These are phyloP conservation scores for Aciculoconidium aculeatum DNA, from an alignment of 805 yeast species.

Conservation along the genomic window DNA sequence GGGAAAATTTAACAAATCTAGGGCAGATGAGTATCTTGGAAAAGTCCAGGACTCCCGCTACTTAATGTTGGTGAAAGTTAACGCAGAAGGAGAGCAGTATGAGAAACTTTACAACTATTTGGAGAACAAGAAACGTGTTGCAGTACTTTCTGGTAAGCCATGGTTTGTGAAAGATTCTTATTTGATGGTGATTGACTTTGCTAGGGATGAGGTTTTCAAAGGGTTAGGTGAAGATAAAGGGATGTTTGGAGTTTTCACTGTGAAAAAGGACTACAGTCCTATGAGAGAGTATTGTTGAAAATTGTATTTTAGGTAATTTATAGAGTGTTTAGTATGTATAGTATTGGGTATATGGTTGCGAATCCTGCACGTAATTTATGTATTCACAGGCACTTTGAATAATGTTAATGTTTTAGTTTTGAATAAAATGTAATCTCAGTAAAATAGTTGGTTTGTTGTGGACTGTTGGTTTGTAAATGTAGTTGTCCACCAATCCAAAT, in stretches of 20 bases:
- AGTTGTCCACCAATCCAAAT: too few relatives aligned
- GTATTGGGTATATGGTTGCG: too few relatives aligned
- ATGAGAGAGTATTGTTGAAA: too few relatives aligned
- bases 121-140: conserved; percentile 42
- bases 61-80: conserved; percentile 45
- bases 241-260: conserved; percentile 31
- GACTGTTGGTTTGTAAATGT: too few relatives aligned
- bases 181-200: conserved; percentile 37
- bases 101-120: conserved; percentile 40
- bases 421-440: too few relatives aligned
- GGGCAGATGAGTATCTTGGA: conserved; percentile 53
- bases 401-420: too few relatives aligned
- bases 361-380: too few relatives aligned
- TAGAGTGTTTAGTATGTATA: too few relatives aligned
- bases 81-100: conserved; percentile 17
- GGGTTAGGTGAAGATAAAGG: conserved; percentile 18
- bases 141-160: conserved; percentile 51
- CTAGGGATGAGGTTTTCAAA: too few relatives aligned
- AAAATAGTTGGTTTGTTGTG: too few relatives aligned
- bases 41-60: conserved; percentile 46
- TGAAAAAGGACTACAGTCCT: conserved; percentile 31
- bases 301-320: too few relatives aligned
- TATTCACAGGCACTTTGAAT: too few relatives aligned
- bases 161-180: conserved; percentile 59
- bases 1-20: conserved; percentile 53